Evolutionary conservation across 345 rosid species (phyloP).

Genomic region (Dovyalis caffra): DNA sequence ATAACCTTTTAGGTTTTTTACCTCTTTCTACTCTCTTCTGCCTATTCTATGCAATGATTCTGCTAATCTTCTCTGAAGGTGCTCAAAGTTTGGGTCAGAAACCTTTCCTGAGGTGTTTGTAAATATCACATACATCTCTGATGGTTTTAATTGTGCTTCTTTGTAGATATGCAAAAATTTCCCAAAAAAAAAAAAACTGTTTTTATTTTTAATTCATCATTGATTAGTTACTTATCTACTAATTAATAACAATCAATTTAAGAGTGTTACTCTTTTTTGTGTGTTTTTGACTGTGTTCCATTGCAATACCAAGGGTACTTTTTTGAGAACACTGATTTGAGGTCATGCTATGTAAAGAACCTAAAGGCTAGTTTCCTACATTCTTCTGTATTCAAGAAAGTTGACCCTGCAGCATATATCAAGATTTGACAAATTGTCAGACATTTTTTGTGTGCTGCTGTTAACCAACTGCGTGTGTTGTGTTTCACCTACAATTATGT

Average conservation of each 20-base stretch:
- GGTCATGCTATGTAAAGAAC: too few species aligned
- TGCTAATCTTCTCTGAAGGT: background rate
- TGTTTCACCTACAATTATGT: background rate
- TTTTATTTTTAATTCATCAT: background rate
- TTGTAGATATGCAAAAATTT: background rate
- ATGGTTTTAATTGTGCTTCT: background rate
- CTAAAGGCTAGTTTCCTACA: background rate
- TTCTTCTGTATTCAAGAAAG: background rate
- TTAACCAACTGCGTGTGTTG: background rate
- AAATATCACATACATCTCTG: background rate
- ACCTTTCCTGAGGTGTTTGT: background rate
- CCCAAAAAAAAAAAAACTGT: background rate
- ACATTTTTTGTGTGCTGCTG: background rate
- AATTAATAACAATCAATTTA: too few species aligned
- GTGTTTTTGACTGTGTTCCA: background rate
- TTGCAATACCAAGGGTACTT: background rate
- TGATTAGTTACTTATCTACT: background rate
- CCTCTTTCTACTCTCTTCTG: background rate
- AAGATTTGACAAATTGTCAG: background rate
- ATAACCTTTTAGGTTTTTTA: background rate
- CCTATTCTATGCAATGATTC: background rate
- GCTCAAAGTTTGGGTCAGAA: background rate
- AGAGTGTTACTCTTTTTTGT: background rate
- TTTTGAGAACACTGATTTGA: background rate
- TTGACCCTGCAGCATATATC: background rate